These are phyloP conservation scores for Geosmithia morbida DNA, from an alignment of 2,329 filamentous ascomycete species.

Conservation along the genomic window DNA sequence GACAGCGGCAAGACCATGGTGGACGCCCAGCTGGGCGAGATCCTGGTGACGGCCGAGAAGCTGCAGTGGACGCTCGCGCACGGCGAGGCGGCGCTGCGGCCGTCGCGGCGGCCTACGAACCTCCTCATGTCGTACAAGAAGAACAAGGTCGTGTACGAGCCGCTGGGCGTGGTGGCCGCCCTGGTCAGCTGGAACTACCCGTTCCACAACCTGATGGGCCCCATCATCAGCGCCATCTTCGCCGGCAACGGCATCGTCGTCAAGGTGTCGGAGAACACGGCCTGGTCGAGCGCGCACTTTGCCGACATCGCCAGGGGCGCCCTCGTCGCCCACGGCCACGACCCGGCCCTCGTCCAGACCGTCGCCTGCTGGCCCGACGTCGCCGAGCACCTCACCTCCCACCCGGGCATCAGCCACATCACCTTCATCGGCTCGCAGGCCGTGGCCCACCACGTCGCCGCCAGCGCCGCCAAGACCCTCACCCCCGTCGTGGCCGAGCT, in stretches of 20 bases:
- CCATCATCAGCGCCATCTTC: constrained; percentile 81
- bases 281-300: constrained; percentile 83
- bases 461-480: constrained; percentile 71
- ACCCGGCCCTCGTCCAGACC: constrained; percentile 68
- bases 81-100: constrained; percentile 65
- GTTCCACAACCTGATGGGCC: constrained; percentile 89
- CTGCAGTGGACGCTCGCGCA: constrained; percentile 87
- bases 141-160: constrained; percentile 83
- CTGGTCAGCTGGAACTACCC: constrained; percentile 96
- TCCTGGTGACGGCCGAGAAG: constrained; percentile 87
- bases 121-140: constrained; percentile 91
- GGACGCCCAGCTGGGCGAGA: constrained; percentile 87
- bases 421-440: constrained; percentile 83
- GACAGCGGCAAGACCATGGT: constrained; percentile 96
- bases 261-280: constrained; percentile 90
- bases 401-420: constrained; percentile 71
- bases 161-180: constrained; percentile 81
- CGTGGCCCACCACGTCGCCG: constrained; percentile 78
- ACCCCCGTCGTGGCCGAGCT: constrained; percentile 83
- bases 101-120: constrained; percentile 69
- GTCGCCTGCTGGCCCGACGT: constrained; percentile 79
- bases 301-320: constrained; percentile 64
- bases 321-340: constrained; percentile 68
- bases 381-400: constrained; percentile 70
- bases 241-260: constrained; percentile 84